Evolutionary conservation across 306 rosid species (phyloP), one percentile per base, ranked within the genome.

Genomic region (Gastrolobium bilobum): DNA sequence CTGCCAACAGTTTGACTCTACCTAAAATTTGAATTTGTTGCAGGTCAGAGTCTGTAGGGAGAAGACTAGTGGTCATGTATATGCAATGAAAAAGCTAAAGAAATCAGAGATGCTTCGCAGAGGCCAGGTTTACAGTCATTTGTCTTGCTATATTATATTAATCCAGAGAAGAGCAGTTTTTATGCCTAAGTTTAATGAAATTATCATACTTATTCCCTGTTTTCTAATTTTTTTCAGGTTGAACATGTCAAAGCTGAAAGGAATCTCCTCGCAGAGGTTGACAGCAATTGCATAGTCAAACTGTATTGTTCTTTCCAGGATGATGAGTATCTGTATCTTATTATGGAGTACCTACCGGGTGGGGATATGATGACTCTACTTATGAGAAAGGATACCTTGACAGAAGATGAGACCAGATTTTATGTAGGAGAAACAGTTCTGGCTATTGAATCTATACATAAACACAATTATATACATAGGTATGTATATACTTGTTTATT

Each of bases 281-380:
- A 96, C 86, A 93, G 93, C 84, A 96, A 90, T 79, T 96, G 97
- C 88, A 96, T 96, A 10, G 99, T 96, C 79, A 96, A 91, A 81
- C 97, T 96, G 35, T 96, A 93, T 73, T 96, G 90, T 82, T 93
- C 99, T 61, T 96, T 96, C 86, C 99, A 96, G 79, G 99, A 96
- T 83, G 98, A 89, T 4, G 98, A 91, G 60, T 89, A 73, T 88
- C 88, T 96, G 71, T 96, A 96, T 85, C 99, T 96, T 76, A 87
- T 96, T 65, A 96, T 96, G 99, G 99, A 96, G 79, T 96, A 96
- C 77, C 88, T 96, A 78, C 99, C 99, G 40, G 98, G 99, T 64
- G 99, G 99, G 78, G 99, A 96, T 84, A 85, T 96, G 99, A 96
- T 96, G 99, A 96, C 99, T 65, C 85, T 93, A 67, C 98, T 96